A percentile compares a stretch with the other conserved stretches of the same genome.
phyloP scores from a whole-genome alignment of 257 asterid genomes.

The Apocynum venetum region DNA sequence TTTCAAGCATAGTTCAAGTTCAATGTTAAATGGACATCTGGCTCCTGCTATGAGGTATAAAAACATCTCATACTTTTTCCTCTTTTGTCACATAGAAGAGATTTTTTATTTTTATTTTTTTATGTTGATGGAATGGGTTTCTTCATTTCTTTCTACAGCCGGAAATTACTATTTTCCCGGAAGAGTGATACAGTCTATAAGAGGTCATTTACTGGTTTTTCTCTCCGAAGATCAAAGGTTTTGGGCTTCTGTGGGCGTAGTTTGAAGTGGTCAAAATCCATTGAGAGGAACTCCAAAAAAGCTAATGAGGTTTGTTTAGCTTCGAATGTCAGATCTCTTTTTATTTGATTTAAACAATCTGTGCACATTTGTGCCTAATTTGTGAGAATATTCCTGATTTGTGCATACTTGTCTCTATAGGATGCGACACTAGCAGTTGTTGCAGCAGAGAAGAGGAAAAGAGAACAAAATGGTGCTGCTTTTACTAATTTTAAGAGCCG shows the following conservation, averaged over 20 bases:
- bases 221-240: slow-evolving; percentile 76
- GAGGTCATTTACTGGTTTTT: slow-evolving; percentile 75
- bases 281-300: slow-evolving; percentile 72
- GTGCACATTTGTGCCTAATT: not conserved
- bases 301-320: slow-evolving; percentile 65
- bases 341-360: slow-evolving; percentile 5
- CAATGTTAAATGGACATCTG: slow-evolving; percentile 34
- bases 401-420: slow-evolving; percentile 34
- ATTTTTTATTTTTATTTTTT: not conserved
- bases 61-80: slow-evolving; percentile 18
- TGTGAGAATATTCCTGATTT: not conserved
- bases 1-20: slow-evolving; percentile 37
- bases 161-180: slow-evolving; percentile 54
- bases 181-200: slow-evolving; percentile 82
- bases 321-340: not conserved
- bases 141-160: slow-evolving; percentile 43
- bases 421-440: slow-evolving; percentile 80
- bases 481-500: slow-evolving; percentile 44
- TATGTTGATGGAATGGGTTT: slow-evolving; percentile 1
- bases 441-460: slow-evolving; percentile 60
- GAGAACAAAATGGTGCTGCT: slow-evolving; percentile 46
- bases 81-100: slow-evolving; percentile 1
- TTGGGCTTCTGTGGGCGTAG: slow-evolving; percentile 70
- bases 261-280: slow-evolving; percentile 97
- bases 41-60: slow-evolving; percentile 49